Conservation (phyloP, 2,329 filamentous ascomycete genomes). For the Alternaria gansuensis region DNA sequence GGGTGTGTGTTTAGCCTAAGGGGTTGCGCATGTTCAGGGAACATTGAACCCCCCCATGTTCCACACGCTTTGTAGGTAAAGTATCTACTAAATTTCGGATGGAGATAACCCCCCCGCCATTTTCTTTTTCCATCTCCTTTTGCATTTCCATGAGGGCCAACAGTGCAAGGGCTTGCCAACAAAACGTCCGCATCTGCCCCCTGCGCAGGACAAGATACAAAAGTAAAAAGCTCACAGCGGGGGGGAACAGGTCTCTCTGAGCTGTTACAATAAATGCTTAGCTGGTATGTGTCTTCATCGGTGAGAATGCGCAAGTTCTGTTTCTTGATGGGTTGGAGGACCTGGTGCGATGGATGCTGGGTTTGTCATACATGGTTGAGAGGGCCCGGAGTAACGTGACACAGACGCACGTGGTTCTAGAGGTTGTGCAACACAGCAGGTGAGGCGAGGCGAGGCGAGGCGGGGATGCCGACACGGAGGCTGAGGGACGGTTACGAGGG, state of each 20-base stretch:
- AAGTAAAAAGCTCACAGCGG: not conserved
- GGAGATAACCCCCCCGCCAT: too few relatives aligned
- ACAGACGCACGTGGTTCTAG: not conserved
- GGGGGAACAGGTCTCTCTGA: not conserved
- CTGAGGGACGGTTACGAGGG: not conserved
- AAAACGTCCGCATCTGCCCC: not conserved
- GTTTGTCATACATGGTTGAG: not conserved
- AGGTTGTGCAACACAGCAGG: not conserved
- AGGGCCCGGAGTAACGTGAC: not conserved
- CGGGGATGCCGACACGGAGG: not conserved
- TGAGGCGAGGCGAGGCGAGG: not conserved
- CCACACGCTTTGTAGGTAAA: too few relatives aligned
- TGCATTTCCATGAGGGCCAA: too few relatives aligned
- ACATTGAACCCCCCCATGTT: too few relatives aligned
- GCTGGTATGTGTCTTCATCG: not conserved
- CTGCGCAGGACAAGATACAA: not conserved
- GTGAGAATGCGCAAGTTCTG: constrained; percentile 1
- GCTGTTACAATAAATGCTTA: not conserved
- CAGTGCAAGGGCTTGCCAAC: too few relatives aligned
- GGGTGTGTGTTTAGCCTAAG: not conserved
- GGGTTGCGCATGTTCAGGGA: not conserved
- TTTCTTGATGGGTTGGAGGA: not conserved
- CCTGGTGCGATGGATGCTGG: constrained; percentile 2
- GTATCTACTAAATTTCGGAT: too few relatives aligned
- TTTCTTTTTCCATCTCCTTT: too few relatives aligned